These are phyloP conservation scores for Rhodomyrtus psidioides DNA, from an alignment of 441 rosid genomes.

Conservation along the genomic window DNA sequence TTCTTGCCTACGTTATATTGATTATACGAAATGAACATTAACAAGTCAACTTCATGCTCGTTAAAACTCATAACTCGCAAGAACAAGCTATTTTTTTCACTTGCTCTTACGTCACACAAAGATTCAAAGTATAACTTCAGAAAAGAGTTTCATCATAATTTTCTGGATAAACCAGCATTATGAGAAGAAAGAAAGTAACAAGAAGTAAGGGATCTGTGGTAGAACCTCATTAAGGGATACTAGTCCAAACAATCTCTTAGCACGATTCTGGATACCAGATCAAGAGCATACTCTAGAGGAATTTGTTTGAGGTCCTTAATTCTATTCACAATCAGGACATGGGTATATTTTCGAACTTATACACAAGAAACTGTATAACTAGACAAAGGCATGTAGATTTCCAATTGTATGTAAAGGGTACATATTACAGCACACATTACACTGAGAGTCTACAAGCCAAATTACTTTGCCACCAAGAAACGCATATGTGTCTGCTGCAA, in stretches of 20 bases:
- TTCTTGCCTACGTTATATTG: not conserved
- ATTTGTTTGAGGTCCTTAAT: not conserved
- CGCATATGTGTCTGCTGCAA: conserved; percentile 88
- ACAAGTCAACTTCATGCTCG: not conserved
- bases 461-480: conserved; percentile 93
- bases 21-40: not conserved
- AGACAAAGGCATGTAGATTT: not conserved
- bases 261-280: not conserved
- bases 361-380: not conserved
- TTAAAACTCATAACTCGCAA: not conserved
- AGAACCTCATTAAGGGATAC: not conserved
- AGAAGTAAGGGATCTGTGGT: not conserved
- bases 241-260: not conserved
- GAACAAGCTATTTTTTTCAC: not conserved
- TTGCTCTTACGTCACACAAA: not conserved
- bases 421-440: not conserved
- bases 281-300: not conserved
- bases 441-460: not conserved
- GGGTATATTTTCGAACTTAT: not conserved
- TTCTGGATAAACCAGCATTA: not conserved
- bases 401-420: not conserved
- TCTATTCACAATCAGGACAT: not conserved
- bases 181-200: not conserved
- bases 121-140: not conserved
- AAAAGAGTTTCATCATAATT: not conserved